Evolutionary conservation across 1,139 yeast genomes (phyloP), one percentile per base, ranked within the genome.

Genomic region (Kazachstania sp.): DNA sequence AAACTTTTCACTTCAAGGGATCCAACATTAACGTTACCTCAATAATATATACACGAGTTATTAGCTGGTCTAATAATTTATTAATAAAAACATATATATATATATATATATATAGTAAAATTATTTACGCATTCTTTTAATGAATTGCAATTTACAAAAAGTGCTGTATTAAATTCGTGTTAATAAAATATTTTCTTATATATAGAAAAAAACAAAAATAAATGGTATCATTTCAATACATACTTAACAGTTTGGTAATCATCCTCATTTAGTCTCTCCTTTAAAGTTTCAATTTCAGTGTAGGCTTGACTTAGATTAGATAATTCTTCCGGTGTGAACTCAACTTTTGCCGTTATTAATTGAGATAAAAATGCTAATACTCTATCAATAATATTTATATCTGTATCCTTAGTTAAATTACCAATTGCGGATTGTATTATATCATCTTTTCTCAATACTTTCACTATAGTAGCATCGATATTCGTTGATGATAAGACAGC

Each of bases 341-440:
- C 58, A 58, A 71, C 73, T 4, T 75, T 74, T 44, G 71, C 67
- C 9, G 69, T 57, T 29, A 74, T 66, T 54, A 84, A 69, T 39
- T 75, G 74, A 1, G 73, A 63, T 19, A 84, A 58, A 34, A 83
- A 70, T 51, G 74, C 74, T 51, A 84, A 66, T 0, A 79, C 72
- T 65, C 81, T 81, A 55, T 85, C 94, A 31, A 79, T 70, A 41
- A 82, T 70, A 19, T 78, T 77, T 15, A 76, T 58, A 52, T 77
- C 74, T 1, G 72, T 66, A 40, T 74, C 77, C 43, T 57, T 56
- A 42, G 73, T 66, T n/a, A 74, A 41, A 41, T 56, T 60, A 8
- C 61, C 57, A 5, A 73, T 61, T 42, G 78, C 64, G 36, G 68
- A 63, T 2, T 58, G 58, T 2, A 76, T 63, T 43, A 81, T 61